A percentile compares a stretch with the other conserved stretches of the same genome.
phyloP scores from a whole-genome alignment of 2,329 filamentous ascomycete species.

The Magnaporthiopsis rhizophila region DNA sequence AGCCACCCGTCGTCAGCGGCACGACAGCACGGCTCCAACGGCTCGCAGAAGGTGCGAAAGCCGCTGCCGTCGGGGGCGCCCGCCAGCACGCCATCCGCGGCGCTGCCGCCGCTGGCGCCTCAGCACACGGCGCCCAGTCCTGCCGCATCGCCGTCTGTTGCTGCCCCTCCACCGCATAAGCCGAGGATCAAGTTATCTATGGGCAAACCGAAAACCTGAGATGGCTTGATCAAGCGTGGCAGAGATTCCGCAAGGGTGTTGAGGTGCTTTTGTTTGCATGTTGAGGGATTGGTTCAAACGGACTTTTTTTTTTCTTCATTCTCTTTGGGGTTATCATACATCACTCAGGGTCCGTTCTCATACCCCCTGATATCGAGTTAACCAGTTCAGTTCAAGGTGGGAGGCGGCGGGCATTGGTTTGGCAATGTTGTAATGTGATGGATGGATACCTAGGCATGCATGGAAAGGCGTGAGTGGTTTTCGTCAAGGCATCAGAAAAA shows the following conservation, averaged over 20 bases:
- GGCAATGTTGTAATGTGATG: not conserved
- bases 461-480: not conserved
- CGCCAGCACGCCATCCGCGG: not conserved
- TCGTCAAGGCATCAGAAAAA: conserved; percentile 3
- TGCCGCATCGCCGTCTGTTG: not conserved
- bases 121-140: not conserved
- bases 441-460: not conserved
- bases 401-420: not conserved
- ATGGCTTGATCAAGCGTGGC: not conserved
- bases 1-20: not conserved
- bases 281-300: not conserved
- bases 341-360: not conserved
- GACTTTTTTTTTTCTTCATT: not conserved
- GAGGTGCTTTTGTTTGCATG: not conserved
- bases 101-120: conserved; percentile 1
- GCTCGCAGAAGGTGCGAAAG: conserved; percentile 11
- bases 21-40: not conserved
- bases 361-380: not conserved
- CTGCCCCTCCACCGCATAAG: not conserved
- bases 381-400: not conserved
- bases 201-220: no score
- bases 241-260: not conserved
- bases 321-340: not conserved
- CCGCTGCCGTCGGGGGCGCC: conserved; percentile 12
- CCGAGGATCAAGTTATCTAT: conserved; percentile 16